Conservation (phyloP, 176 grass and related monocot genomes). For the Panicum miliaceum region DNA sequence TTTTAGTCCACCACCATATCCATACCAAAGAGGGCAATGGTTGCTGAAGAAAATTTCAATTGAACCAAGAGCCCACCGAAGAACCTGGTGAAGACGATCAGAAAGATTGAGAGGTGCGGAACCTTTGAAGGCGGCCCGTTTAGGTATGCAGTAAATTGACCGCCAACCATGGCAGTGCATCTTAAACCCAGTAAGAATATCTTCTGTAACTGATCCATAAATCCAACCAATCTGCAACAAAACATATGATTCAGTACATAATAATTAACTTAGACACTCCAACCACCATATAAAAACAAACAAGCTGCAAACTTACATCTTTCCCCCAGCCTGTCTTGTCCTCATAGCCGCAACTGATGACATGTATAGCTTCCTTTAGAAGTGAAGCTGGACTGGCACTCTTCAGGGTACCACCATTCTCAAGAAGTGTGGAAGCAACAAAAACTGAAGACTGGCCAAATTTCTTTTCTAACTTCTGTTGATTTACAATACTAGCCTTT, state of each 20-base stretch:
- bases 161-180: conserved; percentile 78
- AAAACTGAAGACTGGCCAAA: conserved; percentile 83
- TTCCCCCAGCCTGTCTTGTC: conserved; percentile 82
- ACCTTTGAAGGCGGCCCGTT: conserved; percentile 62
- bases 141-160: conserved; percentile 66
- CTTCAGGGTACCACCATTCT: conserved; percentile 68
- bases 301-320: conserved; percentile 44
- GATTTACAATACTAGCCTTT: conserved; percentile 50
- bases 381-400: conserved; percentile 67
- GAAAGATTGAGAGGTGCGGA: conserved; percentile 73
- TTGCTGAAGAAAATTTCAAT: conserved; percentile 76
- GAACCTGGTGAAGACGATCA: conserved; percentile 74
- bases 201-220: conserved; percentile 73
- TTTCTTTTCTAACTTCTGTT: conserved; percentile 76
- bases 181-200: conserved; percentile 75
- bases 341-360: conserved; percentile 76
- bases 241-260: conserved; percentile 17
- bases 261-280: background rate
- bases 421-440: conserved; percentile 71
- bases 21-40: conserved; percentile 74
- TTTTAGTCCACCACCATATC: conserved; percentile 66
- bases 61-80: conserved; percentile 72
- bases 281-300: background rate
- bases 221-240: conserved; percentile 68
- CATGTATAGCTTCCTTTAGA: conserved; percentile 78